phyloP scores from a whole-genome alignment of 2,329 filamentous ascomycete species.

The Cladophialophora yegresii region DNA sequence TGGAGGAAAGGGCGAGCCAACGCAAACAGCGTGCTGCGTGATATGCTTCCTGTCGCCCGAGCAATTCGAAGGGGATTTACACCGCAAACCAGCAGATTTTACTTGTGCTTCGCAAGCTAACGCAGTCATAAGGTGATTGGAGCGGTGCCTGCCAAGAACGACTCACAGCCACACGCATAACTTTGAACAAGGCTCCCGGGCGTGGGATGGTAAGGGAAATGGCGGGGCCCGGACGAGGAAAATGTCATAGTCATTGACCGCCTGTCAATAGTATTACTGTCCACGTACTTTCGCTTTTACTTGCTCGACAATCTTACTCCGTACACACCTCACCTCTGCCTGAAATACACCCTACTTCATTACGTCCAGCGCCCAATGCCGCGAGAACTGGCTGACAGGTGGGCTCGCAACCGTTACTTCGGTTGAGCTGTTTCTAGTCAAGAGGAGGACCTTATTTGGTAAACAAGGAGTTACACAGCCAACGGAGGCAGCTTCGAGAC shows the following conservation, averaged over 20 bases:
- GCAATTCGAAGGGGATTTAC: not conserved
- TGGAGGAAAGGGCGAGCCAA: not conserved
- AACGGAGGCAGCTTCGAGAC: constrained; percentile 6
- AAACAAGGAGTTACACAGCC: constrained; percentile 15
- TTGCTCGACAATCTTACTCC: not conserved
- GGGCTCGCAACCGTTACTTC: constrained; percentile 51
- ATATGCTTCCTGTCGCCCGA: not conserved
- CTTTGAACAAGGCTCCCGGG: not conserved
- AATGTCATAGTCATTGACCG: constrained; percentile 6
- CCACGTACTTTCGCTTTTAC: not conserved
- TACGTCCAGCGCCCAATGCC: constrained; percentile 46
- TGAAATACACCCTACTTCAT: not conserved
- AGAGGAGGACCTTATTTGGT: constrained; percentile 8
- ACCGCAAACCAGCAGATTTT: not conserved
- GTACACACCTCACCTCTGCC: not conserved
- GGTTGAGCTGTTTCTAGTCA: constrained; percentile 40
- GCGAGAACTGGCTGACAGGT: constrained; percentile 55
- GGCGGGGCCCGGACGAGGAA: not conserved
- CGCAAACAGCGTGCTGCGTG: not conserved
- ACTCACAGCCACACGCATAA: not conserved
- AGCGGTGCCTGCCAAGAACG: constrained; percentile 17
- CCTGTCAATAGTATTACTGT: not conserved
- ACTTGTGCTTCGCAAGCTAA: not conserved
- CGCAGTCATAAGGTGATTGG: not conserved
- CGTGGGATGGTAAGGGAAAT: not conserved